Evolutionary conservation across 1,139 yeast genomes (phyloP), one percentile per base, ranked within the genome.

Genomic region (Sporopachydermia cereana): DNA sequence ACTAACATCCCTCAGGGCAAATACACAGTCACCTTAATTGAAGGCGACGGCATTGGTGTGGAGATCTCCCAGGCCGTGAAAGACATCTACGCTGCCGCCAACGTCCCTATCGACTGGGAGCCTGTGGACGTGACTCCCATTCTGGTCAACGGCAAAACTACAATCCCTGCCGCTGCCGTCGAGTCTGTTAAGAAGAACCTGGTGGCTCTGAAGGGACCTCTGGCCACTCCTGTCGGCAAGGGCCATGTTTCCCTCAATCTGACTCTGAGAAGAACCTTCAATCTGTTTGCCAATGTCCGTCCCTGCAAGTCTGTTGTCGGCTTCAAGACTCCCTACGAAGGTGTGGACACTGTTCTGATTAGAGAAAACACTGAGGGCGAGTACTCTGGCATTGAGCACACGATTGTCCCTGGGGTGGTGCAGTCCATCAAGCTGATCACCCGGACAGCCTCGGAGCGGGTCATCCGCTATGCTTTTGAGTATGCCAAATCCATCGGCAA

Each of bases 311-410:
- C 95, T 48, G 78, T 91, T 57, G 84, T 76, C 53, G 98, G 98
- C 57, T 91, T 77, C 78, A 77, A 89, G 68, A 91, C 97, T 52
- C 94, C 96, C 44, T 91, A 89, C 72, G 83, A 85, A 58, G 76
- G 85, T 64, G 96, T 91, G 54, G 94, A 91, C 70, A 83, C 96
- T 52, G 96, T 91, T 45, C 76, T 91, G 62, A 88, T 91, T 67
- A 86, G 98, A 76, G 98, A 91, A 72, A 91, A 91, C 78, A 91
- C 98, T 57, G 98, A 91, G 71, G 98, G 97, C 70, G 98, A 91
- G 71, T 91, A 91, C 74, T 88, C 96, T 41, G 98, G 98, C 69
- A 89, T 91, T 57, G 98, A 91, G 74, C 98, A 91, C 73, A 84
- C 89, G 53, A 89, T 91, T 53, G 94, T 88, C 48, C 97, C 97